A percentile compares a stretch with the other conserved stretches of the same genome.
Conservation (phyloP, 2,329 filamentous ascomycete genomes). For the Chaetomium globosum region DNA sequence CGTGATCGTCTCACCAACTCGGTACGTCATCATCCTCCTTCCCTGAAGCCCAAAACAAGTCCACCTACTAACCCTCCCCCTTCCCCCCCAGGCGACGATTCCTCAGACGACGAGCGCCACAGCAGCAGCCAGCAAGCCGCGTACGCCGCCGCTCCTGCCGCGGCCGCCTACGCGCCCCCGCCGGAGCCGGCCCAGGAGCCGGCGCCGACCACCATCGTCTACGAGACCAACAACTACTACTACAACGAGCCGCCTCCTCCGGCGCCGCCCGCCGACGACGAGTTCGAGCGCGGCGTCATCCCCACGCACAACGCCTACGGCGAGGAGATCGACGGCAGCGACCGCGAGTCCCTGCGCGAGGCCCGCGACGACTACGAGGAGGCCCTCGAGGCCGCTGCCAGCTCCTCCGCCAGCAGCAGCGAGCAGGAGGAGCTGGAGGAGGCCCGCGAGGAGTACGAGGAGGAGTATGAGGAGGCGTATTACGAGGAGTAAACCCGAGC, state of each 20-base stretch:
- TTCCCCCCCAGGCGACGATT: slow-evolving; percentile 23
- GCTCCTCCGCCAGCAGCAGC: slow-evolving; percentile 35
- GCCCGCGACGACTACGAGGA: slow-evolving; percentile 51
- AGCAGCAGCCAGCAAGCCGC: slow-evolving; percentile 8
- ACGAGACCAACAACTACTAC: slow-evolving; percentile 33
- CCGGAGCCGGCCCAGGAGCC: neutral
- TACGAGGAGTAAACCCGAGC: slow-evolving; percentile 16
- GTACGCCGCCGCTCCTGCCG: slow-evolving; percentile 17
- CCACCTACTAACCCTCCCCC: neutral
- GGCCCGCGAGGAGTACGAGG: slow-evolving; percentile 33
- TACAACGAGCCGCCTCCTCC: slow-evolving; percentile 22
- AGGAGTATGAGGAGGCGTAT: slow-evolving; percentile 31
- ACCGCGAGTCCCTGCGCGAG: slow-evolving; percentile 50
- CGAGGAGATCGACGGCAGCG: slow-evolving; percentile 45
- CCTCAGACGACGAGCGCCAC: slow-evolving; percentile 29
- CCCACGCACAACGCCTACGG: slow-evolving; percentile 44
- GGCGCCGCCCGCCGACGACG: slow-evolving; percentile 8
- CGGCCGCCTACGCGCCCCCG: neutral
- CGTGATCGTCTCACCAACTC: slow-evolving; percentile 57
- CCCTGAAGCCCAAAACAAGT: neutral
- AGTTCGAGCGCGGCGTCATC: slow-evolving; percentile 20
- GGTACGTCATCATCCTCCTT: slow-evolving; percentile 47
- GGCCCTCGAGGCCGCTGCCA: slow-evolving; percentile 29
- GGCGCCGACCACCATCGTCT: slow-evolving; percentile 12
- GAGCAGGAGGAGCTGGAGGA: slow-evolving; percentile 35